phyloP scores from a whole-genome alignment of 1,284 basidiomycete species.

The Cryptococcus sp. region DNA sequence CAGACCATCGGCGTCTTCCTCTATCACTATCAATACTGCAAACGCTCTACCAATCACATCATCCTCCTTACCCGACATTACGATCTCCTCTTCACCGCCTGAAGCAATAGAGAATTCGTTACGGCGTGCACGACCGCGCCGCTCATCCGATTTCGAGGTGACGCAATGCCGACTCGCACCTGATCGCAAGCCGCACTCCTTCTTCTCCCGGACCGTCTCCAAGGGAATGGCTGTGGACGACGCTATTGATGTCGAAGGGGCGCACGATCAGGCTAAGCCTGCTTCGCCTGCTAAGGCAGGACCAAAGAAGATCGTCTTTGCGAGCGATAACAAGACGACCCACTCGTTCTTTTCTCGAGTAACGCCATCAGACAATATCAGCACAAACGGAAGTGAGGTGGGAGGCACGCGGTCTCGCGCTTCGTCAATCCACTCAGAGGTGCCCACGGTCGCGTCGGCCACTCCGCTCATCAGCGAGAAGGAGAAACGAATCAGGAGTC shows the following conservation, averaged over 20 bases:
- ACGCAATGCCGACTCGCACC: neutral
- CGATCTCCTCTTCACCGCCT: neutral
- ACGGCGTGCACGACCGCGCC: neutral
- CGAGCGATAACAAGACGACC: slow-evolving; percentile 28
- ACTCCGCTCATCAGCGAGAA: neutral
- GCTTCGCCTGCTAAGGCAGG: neutral
- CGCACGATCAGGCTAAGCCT: slow-evolving; percentile 6
- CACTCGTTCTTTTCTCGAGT: slow-evolving; percentile 40
- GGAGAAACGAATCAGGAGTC: neutral
- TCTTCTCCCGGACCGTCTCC: neutral
- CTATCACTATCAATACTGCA: neutral
- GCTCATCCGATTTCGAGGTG: slow-evolving; percentile 9
- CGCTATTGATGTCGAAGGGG: slow-evolving; percentile 23
- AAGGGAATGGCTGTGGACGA: slow-evolving; percentile 9
- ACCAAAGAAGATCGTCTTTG: slow-evolving; percentile 32
- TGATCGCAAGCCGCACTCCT: neutral
- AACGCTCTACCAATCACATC: neutral
- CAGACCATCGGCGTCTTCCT: neutral
- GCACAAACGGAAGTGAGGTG: neutral
- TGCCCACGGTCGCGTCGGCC: slow-evolving; percentile 1
- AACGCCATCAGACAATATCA: neutral
- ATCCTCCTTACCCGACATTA: neutral
- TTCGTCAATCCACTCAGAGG: slow-evolving; percentile 7
- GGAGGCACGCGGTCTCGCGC: slow-evolving; percentile 8
- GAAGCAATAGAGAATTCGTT: neutral